These are phyloP conservation scores for Pythium angustatum DNA, from an alignment of 352 stramenopile species.

Conservation along the genomic window DNA sequence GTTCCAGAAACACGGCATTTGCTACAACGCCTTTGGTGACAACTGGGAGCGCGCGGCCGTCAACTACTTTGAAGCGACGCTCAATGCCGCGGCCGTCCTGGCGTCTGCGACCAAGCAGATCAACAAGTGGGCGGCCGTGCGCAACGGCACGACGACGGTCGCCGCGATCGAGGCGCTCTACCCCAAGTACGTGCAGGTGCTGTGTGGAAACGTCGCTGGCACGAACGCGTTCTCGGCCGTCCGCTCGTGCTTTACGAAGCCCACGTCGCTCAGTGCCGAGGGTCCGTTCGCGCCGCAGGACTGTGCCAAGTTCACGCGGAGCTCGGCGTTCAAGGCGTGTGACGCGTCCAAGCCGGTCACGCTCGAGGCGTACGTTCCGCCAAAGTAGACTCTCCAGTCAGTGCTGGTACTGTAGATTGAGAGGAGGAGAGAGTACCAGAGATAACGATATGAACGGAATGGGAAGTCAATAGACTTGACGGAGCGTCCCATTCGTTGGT, in stretches of 20 bases:
- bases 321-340: constrained; percentile 49
- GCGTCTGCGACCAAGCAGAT: constrained; percentile 48
- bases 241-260: constrained; percentile 54
- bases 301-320: constrained; percentile 39
- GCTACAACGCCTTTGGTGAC: constrained; percentile 56
- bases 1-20: constrained; percentile 84
- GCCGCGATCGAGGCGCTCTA: constrained; percentile 41
- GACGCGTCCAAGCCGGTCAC: constrained; percentile 40
- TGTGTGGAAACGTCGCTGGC: constrained; percentile 56
- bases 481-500: too few species aligned
- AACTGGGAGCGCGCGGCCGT: constrained; percentile 54
- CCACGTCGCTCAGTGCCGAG: constrained; percentile 26
- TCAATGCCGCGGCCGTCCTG: constrained; percentile 50
- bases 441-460: too few species aligned
- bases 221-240: constrained; percentile 64
- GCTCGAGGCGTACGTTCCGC: constrained; percentile 40
- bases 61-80: constrained; percentile 64
- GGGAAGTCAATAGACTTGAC: too few species aligned
- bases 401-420: too few species aligned
- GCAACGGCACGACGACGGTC: constrained; percentile 17
- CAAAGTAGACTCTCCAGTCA: too few species aligned
- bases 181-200: constrained; percentile 55
- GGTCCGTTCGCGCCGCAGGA: constrained; percentile 46
- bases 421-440: not conserved
- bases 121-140: constrained; percentile 48